These are phyloP conservation scores for Eutypella sp. DNA, from an alignment of 2,329 filamentous ascomycete genomes.

Conservation along the genomic window DNA sequence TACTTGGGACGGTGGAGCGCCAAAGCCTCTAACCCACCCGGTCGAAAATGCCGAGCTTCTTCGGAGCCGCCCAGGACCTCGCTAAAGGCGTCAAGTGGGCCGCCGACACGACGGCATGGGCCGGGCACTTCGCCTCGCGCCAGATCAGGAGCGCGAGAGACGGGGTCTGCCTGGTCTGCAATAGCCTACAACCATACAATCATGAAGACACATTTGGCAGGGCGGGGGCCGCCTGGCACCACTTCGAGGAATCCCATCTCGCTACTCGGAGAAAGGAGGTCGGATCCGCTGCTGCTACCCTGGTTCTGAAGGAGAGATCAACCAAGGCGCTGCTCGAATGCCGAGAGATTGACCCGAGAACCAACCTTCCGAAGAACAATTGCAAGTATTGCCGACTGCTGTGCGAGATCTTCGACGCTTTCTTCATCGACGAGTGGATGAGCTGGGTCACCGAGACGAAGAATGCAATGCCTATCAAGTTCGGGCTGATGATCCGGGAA, in stretches of 20 bases:
- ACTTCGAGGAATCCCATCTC: slow-evolving; percentile 4
- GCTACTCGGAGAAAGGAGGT: slow-evolving; percentile 9
- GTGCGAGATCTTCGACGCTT: slow-evolving; percentile 13
- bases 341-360: slow-evolving; percentile 9
- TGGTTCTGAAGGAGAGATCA: slow-evolving; percentile 8
- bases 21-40: background rate
- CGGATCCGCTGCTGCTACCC: slow-evolving; percentile 8
- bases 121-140: slow-evolving; percentile 6
- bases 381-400: slow-evolving; percentile 13
- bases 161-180: slow-evolving; percentile 9
- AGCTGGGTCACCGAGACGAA: slow-evolving; percentile 13
- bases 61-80: slow-evolving; percentile 6
- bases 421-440: slow-evolving; percentile 15
- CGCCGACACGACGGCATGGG: slow-evolving; percentile 7
- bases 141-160: slow-evolving; percentile 3
- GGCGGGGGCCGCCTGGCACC: slow-evolving; percentile 5
- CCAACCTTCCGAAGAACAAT: slow-evolving; percentile 8
- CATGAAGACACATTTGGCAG: slow-evolving; percentile 10
- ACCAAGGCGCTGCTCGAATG: slow-evolving; percentile 13
- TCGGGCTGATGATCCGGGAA: slow-evolving; percentile 13
- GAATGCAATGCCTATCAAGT: slow-evolving; percentile 11
- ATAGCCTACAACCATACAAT: slow-evolving; percentile 9
- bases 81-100: slow-evolving; percentile 9
- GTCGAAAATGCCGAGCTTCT: slow-evolving; percentile 5
- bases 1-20: background rate